Evolutionary conservation across 1,139 yeast species (phyloP), one percentile per base, ranked within the genome.

Genomic region (Suhomyces choctaworum): DNA sequence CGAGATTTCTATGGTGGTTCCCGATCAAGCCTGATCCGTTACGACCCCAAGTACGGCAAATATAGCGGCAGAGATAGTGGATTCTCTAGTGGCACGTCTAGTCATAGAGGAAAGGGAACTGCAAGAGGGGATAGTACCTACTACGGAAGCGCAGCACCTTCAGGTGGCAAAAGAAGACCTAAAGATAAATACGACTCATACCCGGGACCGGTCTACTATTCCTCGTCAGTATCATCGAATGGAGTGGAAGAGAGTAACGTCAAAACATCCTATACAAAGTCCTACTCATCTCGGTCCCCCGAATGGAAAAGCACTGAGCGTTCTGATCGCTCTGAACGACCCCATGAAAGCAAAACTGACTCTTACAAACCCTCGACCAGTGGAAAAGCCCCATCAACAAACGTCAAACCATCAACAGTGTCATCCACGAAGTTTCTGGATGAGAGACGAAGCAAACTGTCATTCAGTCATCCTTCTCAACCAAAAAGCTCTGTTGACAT

Each of bases 1-100:
- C 14, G 52, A 21, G 53, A 48, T 25, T 47, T 42, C 39, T 46
- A 48, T 25, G 50, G 50, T 6, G 41, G 41, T 15, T 47, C 45
- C 41, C 32, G 52, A 7, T 14, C 33, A 3, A 27, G 33, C 10
- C 31, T 40, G 3, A 32, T 31, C 32, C 30, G 52, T 8, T 40
- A 40, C 29, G 50, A 46, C 9, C 30, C 36, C 31, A 47, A 47
- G 25, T 47, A 48, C 36, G 40, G 36, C 44, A 46, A 46, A 36
- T 47, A 46, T 15, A 17, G n/a, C 20, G 32, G 31, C 7, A 9
- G 25, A 6, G 19, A 12, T 15, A 17, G 20, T 8, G 29, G 29
- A 3, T 24, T 23, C 8, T 26, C 40, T 17, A 32, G 21, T 19
- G 40, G 36, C 2, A 25, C 28, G 7, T 16, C 29, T 6, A 13